Conservation (phyloP, 1,284 basidiomycete species). For the Cerioporus squamosus region DNA sequence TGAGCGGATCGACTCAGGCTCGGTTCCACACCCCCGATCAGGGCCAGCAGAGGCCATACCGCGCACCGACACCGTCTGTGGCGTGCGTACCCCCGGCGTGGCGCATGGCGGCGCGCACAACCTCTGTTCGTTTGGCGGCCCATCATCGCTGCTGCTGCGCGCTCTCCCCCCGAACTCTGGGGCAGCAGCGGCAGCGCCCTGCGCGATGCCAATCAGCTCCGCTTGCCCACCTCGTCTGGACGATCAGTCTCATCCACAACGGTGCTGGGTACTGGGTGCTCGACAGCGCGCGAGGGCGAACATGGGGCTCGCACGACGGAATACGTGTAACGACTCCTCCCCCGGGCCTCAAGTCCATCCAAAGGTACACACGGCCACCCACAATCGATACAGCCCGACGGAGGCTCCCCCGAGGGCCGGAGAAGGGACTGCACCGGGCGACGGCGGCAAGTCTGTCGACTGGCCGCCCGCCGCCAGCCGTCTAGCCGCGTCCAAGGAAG, state of each 20-base stretch:
- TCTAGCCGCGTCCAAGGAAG: background rate
- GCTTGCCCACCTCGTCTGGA: background rate
- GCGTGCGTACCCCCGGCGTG: background rate
- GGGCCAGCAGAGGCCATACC: background rate
- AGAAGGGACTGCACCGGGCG: no score
- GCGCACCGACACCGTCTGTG: background rate
- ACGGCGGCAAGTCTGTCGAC: background rate
- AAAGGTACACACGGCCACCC: background rate
- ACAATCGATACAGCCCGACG: slow-evolving; percentile 4
- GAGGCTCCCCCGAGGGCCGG: background rate
- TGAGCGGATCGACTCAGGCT: slow-evolving; percentile 10
- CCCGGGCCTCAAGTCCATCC: background rate
- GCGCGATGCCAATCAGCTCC: background rate
- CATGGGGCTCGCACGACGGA: no score
- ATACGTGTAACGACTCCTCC: background rate
- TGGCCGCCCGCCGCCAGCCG: background rate
- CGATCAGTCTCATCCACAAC: background rate
- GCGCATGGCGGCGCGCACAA: background rate
- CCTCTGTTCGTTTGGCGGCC: no score
- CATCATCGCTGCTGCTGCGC: background rate
- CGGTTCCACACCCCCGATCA: slow-evolving; percentile 3
- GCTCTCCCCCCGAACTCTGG: background rate
- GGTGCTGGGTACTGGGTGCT: background rate
- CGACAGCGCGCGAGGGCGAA: no score
- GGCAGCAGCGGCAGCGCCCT: background rate